Evolutionary conservation across 352 stramenopile genomes (phyloP).

Genomic region (Globisporangium abappressorium): DNA sequence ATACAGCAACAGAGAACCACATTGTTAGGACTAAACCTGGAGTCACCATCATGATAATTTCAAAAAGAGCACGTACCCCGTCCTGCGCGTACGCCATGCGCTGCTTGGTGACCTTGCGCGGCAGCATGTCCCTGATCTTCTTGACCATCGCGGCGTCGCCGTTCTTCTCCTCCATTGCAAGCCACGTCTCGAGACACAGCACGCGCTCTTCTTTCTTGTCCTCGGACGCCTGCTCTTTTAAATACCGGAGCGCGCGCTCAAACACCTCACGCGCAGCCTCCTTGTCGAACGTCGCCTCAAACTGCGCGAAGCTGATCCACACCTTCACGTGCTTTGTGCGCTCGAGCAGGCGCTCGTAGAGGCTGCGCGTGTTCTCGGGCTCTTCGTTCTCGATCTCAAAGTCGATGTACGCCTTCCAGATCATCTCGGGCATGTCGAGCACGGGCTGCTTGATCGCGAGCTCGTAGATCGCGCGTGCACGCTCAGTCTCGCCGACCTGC

Average conservation of each 20-base stretch:
- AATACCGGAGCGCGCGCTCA: constrained; percentile 86
- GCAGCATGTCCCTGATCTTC: constrained; percentile 92
- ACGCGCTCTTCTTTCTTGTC: constrained; percentile 94
- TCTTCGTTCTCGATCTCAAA: constrained; percentile 94
- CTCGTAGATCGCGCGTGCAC: constrained; percentile 95
- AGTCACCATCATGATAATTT: constrained; percentile 19
- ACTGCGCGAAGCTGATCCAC: constrained; percentile 91
- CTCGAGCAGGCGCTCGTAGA: constrained; percentile 97
- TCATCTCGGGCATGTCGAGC: constrained; percentile 98
- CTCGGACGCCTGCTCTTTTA: constrained; percentile 79
- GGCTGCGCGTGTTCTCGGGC: constrained; percentile 78
- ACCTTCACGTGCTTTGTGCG: constrained; percentile 98
- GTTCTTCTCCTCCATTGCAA: constrained; percentile 89
- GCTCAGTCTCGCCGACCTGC: constrained; percentile 93
- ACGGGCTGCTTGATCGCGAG: constrained; percentile 93
- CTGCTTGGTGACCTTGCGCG: constrained; percentile 95
- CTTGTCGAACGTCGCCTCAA: constrained; percentile 64
- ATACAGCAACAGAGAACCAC: constrained; percentile 1
- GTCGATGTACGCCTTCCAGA: constrained; percentile 99
- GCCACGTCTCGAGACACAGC: constrained; percentile 97
- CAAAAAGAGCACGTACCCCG: constrained; percentile 48
- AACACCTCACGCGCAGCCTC: constrained; percentile 88
- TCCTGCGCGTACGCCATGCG: constrained; percentile 92
- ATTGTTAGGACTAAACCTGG: background rate
- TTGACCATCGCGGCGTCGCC: constrained; percentile 55